Conservation (phyloP, 352 stramenopile species). For the Phytophthora pistaciae region DNA sequence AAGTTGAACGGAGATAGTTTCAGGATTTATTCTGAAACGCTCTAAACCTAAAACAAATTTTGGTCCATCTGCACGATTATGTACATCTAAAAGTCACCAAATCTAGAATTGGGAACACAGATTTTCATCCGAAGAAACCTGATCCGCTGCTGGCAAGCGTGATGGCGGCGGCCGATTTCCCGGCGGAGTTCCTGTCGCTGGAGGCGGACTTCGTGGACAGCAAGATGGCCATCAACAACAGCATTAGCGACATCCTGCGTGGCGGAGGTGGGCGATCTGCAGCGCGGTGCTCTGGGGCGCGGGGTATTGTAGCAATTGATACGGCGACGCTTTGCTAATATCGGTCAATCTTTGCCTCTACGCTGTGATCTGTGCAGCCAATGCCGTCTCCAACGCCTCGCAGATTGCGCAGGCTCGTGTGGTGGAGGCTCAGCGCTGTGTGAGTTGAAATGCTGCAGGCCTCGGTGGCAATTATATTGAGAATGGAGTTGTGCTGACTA, state of each 20-base stretch:
- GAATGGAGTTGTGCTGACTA: not conserved
- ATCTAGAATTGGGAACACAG: not conserved
- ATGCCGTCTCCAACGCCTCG: conserved; percentile 43
- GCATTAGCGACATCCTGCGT: conserved; percentile 69
- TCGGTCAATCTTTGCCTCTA: conserved; percentile 1
- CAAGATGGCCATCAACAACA: conserved; percentile 88
- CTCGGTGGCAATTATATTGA: not conserved
- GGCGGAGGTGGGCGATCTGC: conserved; percentile 39
- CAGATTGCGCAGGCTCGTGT: conserved; percentile 71
- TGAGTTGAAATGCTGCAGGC: conserved; percentile 26
- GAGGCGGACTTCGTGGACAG: conserved; percentile 86
- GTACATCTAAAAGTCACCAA: not conserved
- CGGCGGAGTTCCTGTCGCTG: conserved; percentile 68
- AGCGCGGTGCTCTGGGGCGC: not conserved
- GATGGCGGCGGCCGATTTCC: conserved; percentile 49
- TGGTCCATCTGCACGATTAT: too few species aligned
- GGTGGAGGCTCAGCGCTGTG: conserved; percentile 78
- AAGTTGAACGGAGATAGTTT: too few species aligned
- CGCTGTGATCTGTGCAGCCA: conserved; percentile 25
- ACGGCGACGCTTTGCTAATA: conserved; percentile 26
- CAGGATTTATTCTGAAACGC: too few species aligned
- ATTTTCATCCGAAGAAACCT: not conserved
- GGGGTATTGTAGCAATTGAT: not conserved
- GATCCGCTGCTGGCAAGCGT: not conserved
- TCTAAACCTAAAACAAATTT: too few species aligned